Evolutionary conservation across 164 flowering plant species (phyloP).

Genomic region (Dillenia suffruticosa): DNA sequence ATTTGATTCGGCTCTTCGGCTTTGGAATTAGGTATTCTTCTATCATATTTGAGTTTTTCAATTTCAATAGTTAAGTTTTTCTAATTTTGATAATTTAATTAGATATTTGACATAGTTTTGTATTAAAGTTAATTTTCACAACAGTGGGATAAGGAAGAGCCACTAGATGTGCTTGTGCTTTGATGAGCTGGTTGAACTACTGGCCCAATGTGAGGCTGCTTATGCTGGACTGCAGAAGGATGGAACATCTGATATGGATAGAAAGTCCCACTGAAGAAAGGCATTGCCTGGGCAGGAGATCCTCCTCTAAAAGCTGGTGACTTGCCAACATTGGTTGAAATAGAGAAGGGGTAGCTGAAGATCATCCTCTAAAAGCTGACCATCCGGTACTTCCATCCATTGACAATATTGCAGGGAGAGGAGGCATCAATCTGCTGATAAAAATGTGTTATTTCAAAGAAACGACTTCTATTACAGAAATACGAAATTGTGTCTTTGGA

Average conservation of each 20-base stretch:
- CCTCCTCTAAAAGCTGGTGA: constrained; percentile 9
- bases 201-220: constrained; percentile 3
- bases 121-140: too few species aligned
- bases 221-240: not conserved
- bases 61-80: too few species aligned
- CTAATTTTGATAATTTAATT: too few species aligned
- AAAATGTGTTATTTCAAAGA: not conserved
- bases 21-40: too few species aligned
- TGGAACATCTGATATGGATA: constrained; percentile 12
- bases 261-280: constrained; percentile 12
- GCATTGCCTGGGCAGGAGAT: constrained; percentile 2
- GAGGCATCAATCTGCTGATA: constrained; percentile 10
- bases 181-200: constrained; percentile 9
- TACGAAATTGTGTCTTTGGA: not conserved
- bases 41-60: too few species aligned
- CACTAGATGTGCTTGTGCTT: constrained; percentile 2
- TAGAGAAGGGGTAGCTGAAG: constrained; percentile 13
- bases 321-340: not conserved
- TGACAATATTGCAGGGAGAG: constrained; percentile 5
- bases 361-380: too few species aligned
- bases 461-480: constrained; percentile 5
- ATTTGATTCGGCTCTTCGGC: too few species aligned
- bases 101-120: too few species aligned
- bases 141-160: constrained; percentile 7
- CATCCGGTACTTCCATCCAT: constrained; percentile 14